These are phyloP conservation scores for Aspergillus cavernicola DNA, from an alignment of 495 filamentous ascomycete genomes.

Conservation along the genomic window DNA sequence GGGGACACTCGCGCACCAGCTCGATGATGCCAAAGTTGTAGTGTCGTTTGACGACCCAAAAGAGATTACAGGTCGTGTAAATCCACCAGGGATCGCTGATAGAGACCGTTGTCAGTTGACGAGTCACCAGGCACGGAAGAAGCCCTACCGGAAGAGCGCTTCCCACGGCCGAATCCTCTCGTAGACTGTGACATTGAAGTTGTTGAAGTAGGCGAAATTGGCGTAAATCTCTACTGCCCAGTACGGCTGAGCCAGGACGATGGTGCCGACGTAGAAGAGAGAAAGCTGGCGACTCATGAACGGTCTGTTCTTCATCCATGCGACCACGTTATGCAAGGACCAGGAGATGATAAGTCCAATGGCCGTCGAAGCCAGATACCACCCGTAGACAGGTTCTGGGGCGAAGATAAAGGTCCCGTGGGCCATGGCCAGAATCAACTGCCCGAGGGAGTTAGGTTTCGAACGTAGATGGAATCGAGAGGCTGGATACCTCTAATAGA, in stretches of 20 bases:
- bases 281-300: slow-evolving; percentile 32
- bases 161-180: slow-evolving; percentile 46
- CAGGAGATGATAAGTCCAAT: slow-evolving; percentile 41
- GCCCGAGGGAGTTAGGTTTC: neutral
- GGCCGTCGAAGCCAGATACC: slow-evolving; percentile 40
- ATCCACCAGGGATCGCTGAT: slow-evolving; percentile 57
- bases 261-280: slow-evolving; percentile 33
- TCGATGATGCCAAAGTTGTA: slow-evolving; percentile 47
- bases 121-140: neutral
- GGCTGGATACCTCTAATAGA: slow-evolving; percentile 25
- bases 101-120: neutral
- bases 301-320: slow-evolving; percentile 45
- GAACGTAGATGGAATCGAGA: neutral
- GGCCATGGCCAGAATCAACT: slow-evolving; percentile 29
- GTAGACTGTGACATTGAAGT: slow-evolving; percentile 41
- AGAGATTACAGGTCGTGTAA: slow-evolving; percentile 43
- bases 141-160: slow-evolving; percentile 40
- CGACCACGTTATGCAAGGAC: slow-evolving; percentile 44
- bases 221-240: slow-evolving; percentile 45
- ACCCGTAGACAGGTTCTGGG: slow-evolving; percentile 36
- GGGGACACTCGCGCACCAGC: slow-evolving; percentile 45
- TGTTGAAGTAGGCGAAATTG: slow-evolving; percentile 46
- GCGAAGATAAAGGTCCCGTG: slow-evolving; percentile 45
- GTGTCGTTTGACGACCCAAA: slow-evolving; percentile 48
- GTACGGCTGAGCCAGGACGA: slow-evolving; percentile 36